phyloP scores from a whole-genome alignment of 352 stramenopile genomes.

The Globisporangium parvum region DNA sequence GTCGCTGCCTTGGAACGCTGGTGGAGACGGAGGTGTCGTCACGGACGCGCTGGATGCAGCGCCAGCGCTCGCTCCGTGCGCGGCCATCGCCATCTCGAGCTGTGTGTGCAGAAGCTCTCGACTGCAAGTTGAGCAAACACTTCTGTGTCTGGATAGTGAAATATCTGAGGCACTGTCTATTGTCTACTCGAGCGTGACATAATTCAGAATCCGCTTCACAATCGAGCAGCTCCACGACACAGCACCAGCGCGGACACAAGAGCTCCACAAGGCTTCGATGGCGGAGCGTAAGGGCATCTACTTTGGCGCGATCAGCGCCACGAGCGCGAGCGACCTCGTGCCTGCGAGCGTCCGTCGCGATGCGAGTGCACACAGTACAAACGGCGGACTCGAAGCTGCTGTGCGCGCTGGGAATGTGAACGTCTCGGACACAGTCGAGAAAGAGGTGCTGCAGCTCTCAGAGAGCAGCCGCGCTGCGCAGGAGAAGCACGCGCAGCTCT shows the following conservation, averaged over 20 bases:
- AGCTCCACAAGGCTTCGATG: conserved; percentile 22
- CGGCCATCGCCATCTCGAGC: background rate
- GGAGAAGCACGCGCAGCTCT: conserved; percentile 83
- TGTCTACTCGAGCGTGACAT: background rate
- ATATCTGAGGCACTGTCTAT: background rate
- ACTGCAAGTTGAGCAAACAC: background rate
- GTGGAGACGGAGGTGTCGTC: background rate
- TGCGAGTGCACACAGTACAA: background rate
- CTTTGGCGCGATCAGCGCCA: conserved; percentile 63
- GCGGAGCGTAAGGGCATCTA: conserved; percentile 75
- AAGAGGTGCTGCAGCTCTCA: conserved; percentile 78
- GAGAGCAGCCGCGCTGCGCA: conserved; percentile 78
- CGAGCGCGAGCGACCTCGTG: conserved; percentile 23
- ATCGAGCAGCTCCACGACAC: background rate
- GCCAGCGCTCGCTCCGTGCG: background rate
- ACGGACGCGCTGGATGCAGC: conserved; percentile 2
- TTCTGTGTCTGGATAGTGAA: background rate
- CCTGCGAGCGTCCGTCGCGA: conserved; percentile 36
- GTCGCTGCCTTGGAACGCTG: conserved; percentile 42
- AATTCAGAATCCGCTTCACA: no score
- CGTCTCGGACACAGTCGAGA: conserved; percentile 63
- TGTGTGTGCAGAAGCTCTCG: background rate
- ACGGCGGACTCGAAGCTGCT: conserved; percentile 39
- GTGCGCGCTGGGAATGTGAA: conserved; percentile 83
- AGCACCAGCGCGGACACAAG: background rate